Conservation (phyloP, 352 stramenopile genomes). For the Phytophthora palmivora region DNA sequence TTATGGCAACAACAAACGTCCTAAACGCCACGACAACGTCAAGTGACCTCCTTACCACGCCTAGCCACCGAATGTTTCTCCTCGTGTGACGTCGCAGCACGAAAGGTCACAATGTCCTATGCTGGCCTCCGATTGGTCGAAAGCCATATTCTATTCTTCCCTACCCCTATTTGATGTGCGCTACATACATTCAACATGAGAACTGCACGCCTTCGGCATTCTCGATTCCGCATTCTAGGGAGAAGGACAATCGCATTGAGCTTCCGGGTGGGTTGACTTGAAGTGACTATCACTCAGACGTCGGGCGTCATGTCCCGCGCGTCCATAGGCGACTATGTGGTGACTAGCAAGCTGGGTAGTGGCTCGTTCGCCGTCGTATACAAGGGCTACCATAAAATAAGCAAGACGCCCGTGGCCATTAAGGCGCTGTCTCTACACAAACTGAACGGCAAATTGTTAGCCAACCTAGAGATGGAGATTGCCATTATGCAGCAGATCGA, state of each 20-base stretch:
- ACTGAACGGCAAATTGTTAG: conserved; percentile 95
- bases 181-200: conserved; percentile 22
- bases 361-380: conserved; percentile 94
- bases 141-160: conserved; percentile 14
- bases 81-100: conserved; percentile 14
- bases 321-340: conserved; percentile 86
- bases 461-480: conserved; percentile 98
- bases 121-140: conserved; percentile 8
- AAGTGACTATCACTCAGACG: conserved; percentile 14
- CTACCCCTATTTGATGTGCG: conserved; percentile 11
- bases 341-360: conserved; percentile 91
- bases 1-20: no score
- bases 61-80: no score
- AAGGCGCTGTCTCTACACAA: conserved; percentile 95
- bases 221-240: conserved; percentile 23
- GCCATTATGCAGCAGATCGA: conserved; percentile 95
- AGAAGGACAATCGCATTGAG: conserved; percentile 19
- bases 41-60: no score
- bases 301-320: conserved; percentile 54
- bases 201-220: conserved; percentile 20
- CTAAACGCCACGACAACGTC: no score
- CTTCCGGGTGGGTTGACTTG: conserved; percentile 5
- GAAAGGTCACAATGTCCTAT: conserved; percentile 1
- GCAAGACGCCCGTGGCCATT: conserved; percentile 89
- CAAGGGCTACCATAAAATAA: conserved; percentile 81